A percentile compares a stretch with the other conserved stretches of the same genome.
phyloP scores from a whole-genome alignment of 208 protist species.

The Crithidia expoeki region DNA sequence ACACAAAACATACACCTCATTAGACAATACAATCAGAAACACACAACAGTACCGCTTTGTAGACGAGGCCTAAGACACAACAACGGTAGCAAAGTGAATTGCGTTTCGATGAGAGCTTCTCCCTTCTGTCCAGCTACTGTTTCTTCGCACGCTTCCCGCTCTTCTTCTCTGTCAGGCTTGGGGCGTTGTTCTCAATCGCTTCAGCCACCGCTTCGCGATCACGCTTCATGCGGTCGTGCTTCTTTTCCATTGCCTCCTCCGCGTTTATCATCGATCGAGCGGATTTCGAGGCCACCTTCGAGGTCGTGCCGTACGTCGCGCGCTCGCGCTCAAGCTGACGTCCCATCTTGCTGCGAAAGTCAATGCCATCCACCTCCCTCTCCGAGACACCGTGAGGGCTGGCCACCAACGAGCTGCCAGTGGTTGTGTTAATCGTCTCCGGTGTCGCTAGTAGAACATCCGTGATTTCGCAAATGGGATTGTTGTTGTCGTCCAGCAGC shows the following conservation, averaged over 20 bases:
- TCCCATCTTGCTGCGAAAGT: constrained; percentile 79
- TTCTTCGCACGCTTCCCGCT: constrained; percentile 34
- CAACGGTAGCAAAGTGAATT: too few species aligned
- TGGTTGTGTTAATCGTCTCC: constrained; percentile 4
- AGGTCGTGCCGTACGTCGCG: constrained; percentile 73
- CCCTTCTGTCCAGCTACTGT: constrained; percentile 5
- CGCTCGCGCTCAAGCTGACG: constrained; percentile 65
- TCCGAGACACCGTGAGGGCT: constrained; percentile 50
- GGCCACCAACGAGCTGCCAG: constrained; percentile 21
- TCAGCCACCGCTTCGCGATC: constrained; percentile 67
- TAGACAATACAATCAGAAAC: too few species aligned
- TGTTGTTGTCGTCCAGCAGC: constrained; percentile 70
- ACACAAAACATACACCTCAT: too few species aligned
- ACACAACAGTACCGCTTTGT: too few species aligned
- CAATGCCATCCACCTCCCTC: constrained; percentile 48
- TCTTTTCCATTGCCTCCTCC: constrained; percentile 50
- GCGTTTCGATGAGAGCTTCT: too few species aligned
- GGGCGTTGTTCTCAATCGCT: constrained; percentile 59
- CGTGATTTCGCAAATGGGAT: constrained; percentile 60
- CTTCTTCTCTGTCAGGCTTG: constrained; percentile 16
- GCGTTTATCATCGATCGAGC: constrained; percentile 72
- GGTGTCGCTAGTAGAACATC: constrained; percentile 54
- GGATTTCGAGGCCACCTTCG: constrained; percentile 64
- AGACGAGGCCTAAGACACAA: too few species aligned
- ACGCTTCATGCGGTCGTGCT: constrained; percentile 51